Evolutionary conservation across 805 yeast species (phyloP), one percentile per base, ranked within the genome.

Genomic region (Metschnikowia lachancei): DNA sequence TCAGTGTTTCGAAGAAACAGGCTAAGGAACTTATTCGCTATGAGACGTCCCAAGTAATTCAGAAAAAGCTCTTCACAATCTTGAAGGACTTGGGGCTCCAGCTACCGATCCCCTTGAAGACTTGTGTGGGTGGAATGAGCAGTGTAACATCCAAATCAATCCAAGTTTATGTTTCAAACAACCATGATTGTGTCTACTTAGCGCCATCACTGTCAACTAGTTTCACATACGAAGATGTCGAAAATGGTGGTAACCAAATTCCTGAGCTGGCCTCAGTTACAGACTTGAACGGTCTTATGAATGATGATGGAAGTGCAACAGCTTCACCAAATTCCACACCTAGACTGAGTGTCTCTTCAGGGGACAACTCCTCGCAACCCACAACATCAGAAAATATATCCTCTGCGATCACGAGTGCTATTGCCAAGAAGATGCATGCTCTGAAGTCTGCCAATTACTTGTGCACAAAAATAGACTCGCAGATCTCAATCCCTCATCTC

Each of bases 401-500:
- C 18, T 24, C 45, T 10, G 39, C 43, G 10, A 41, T 45, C 17
- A 22, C 30, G 33, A 17, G 33, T 11, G 41, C 49, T 10, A 41
- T 41, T 18, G 31, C 36, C 19, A 36, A 28, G 19, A 66, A 62
- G 46, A 54, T 66, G 50, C 51, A 55, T 19, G 32, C 47, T 13
- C 59, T 65, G 57, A 50, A 44, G 16, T 63, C 69, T n/a, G 72
- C 75, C 1, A 68, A 68, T 48, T 71, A 66, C 42, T 55, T 66
- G 33, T 60, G 65, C 24, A 60, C 72, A 2, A 62, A 61, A 28
- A 64, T 71, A 6, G 77, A 73, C 45, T 50, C 67, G 3, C 70
- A 69, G 10, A 60, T 62, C 2, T 75, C 73, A 9, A 72, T 76
- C 1, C 75, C 82, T 1, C 81, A 77, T 55, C 77, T 79, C 2